Percentiles rank a stretch among this genome's conserved stretches.
phyloP scores from a whole-genome alignment of 176 grass and related monocot genomes.

The Zoysia japonica region DNA sequence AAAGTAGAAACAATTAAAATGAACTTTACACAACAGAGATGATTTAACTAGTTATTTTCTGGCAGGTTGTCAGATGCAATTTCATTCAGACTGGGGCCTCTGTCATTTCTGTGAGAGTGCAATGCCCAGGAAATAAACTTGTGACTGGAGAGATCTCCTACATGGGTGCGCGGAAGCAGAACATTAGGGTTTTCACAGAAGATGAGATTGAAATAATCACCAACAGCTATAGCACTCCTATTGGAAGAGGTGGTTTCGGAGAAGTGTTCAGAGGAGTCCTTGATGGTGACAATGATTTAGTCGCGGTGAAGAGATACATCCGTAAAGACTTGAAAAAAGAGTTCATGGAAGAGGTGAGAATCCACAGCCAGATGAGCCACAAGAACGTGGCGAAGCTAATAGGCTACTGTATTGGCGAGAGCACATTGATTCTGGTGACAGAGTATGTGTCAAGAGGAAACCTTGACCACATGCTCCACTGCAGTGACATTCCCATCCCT shows the following conservation, averaged over 20 bases:
- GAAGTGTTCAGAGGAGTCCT: slow-evolving; percentile 23
- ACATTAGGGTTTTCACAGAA: slow-evolving; percentile 23
- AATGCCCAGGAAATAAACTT: not conserved
- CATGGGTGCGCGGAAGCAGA: not conserved
- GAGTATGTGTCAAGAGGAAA: slow-evolving; percentile 39
- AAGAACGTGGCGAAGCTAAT: slow-evolving; percentile 29
- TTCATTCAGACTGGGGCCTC: not conserved
- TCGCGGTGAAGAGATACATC: slow-evolving; percentile 44
- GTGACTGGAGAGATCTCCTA: not conserved
- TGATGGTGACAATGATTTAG: slow-evolving; percentile 11
- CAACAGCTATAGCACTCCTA: slow-evolving; percentile 9
- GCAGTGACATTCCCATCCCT: slow-evolving; percentile 12
- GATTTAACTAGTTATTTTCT: not conserved
- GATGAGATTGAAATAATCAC: slow-evolving; percentile 28
- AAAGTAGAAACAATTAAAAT: not conserved
- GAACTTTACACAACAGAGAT: not conserved
- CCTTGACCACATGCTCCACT: slow-evolving; percentile 21
- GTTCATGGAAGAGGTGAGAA: slow-evolving; percentile 22
- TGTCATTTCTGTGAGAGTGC: not conserved
- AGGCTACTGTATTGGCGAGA: not conserved
- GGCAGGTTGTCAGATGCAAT: not conserved
- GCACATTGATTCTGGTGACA: not conserved
- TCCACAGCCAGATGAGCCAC: slow-evolving; percentile 27
- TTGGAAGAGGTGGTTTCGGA: slow-evolving; percentile 32
- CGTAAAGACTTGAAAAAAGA: slow-evolving; percentile 3